Percentiles rank a stretch among this genome's conserved stretches.
These are phyloP conservation scores for Colletotrichum orchidophilum DNA, from an alignment of 2,329 filamentous ascomycete genomes.

Conservation along the genomic window DNA sequence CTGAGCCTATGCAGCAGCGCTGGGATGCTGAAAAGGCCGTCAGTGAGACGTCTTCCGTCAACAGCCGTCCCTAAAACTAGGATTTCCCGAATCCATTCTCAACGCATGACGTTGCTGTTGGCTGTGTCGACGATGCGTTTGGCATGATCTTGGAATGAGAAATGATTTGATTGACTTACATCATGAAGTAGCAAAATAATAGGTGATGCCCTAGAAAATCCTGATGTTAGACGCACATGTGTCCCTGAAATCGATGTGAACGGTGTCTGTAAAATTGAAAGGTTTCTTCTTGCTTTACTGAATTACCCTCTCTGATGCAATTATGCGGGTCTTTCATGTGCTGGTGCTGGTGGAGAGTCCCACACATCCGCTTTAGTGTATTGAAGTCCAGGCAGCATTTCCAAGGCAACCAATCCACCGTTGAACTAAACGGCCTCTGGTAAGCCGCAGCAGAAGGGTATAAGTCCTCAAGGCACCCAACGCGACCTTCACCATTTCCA, in stretches of 20 bases:
- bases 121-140: background rate
- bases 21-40: conserved; percentile 36
- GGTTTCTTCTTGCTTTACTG: background rate
- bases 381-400: conserved; percentile 27
- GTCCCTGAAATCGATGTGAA: background rate
- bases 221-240: background rate
- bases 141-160: background rate
- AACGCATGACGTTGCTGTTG: background rate
- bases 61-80: background rate
- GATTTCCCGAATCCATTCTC: background rate
- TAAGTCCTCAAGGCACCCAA: conserved; percentile 4
- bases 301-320: background rate
- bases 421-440: background rate
- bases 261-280: background rate
- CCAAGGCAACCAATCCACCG: conserved; percentile 30
- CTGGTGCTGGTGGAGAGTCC: background rate
- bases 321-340: background rate
- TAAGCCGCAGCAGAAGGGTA: conserved; percentile 7
- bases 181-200: background rate
- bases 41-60: conserved; percentile 30
- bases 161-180: conserved; percentile 1
- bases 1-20: conserved; percentile 31
- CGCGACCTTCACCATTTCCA: background rate
- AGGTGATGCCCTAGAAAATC: background rate
- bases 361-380: background rate